Base-by-base conservation (phyloP, 495 filamentous ascomycete species). In the Neurospora sp. region DNA sequence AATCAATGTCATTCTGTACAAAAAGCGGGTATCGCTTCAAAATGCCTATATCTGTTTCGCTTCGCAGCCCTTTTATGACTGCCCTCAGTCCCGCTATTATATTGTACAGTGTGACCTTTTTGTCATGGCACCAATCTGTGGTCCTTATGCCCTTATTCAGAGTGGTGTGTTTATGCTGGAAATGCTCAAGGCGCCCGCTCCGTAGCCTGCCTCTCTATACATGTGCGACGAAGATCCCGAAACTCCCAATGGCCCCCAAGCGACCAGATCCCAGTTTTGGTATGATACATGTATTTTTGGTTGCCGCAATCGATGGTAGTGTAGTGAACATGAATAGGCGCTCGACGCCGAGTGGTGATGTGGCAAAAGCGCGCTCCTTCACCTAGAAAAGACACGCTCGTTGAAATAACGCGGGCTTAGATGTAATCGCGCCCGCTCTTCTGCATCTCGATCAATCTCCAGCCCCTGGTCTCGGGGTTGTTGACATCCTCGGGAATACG, bases 371-470 rank as follows among this genome's bases (percentile, higher is more conserved):
- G 54, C 14, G 54, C 54, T 66, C 54, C 54, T 66, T 66, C 54
- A 66, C 27, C 27, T 66, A 35, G 7, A 27, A 54, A 66, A 31
- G 54, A 9, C 54, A 66, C 54, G 54, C 54, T 66, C 27, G 54
- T 66, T 66, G 27, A 35, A 66, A 66, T 18, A 35, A 49, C 20
- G 72, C 39, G 16, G 70, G 38, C n/a, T 78, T 41, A 78, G 39
- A 75, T 75, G 69, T 96, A 99, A 84, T 99, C 96, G 81, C 96
- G 90, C 73, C 92, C 95, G 83, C 93, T 96, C 91, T 99, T 99
- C 84, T 99, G 96, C 84, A 99, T 87, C 87, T 99, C 96, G 80
- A 99, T 97, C 82, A 99, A 85, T 78, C 94, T 89, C 96, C 96
- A 99, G 18, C 96, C 96, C 76, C 94, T 87, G 5, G 96, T 99